Evolutionary conservation across 2,329 filamentous ascomycete species (phyloP).

Genomic region (Elsinoe arachidis): DNA sequence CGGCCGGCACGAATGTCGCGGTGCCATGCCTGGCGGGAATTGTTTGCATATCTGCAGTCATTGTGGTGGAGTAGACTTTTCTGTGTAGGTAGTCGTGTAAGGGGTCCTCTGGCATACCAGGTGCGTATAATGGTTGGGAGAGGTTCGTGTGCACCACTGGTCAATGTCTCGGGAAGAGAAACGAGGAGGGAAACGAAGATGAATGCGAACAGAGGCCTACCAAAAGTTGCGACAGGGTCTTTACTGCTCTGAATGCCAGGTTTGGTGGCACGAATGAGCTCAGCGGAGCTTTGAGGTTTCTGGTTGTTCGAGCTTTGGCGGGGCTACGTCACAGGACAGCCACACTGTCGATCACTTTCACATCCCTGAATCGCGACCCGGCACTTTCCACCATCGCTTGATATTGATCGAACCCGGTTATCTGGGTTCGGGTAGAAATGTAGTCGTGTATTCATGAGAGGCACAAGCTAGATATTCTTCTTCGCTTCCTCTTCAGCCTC

Average conservation of each 20-base stretch:
- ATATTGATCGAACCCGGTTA: background rate
- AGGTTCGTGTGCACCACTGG: background rate
- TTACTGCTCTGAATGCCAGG: background rate
- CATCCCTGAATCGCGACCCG: background rate
- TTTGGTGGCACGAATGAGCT: slow-evolving; percentile 2
- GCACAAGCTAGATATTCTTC: slow-evolving; percentile 16
- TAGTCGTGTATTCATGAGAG: background rate
- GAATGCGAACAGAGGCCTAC: background rate
- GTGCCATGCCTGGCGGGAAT: slow-evolving; percentile 43
- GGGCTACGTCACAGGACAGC: slow-evolving; percentile 6
- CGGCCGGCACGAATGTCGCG: slow-evolving; percentile 42
- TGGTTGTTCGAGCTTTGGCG: background rate
- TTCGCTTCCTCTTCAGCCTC: slow-evolving; percentile 19
- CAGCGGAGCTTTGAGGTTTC: background rate
- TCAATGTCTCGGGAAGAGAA: background rate
- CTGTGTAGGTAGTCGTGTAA: slow-evolving; percentile 5
- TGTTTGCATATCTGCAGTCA: slow-evolving; percentile 26
- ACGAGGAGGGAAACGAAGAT: background rate
- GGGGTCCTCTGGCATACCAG: slow-evolving; percentile 9
- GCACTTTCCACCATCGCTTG: background rate
- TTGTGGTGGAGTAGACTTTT: slow-evolving; percentile 6
- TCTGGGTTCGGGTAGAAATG: background rate
- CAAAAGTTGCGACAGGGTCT: slow-evolving; percentile 2
- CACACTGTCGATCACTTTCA: background rate
- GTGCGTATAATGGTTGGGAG: background rate